Conservation (phyloP, 148 eudicot genomes). For the Diospyros kaki region DNA sequence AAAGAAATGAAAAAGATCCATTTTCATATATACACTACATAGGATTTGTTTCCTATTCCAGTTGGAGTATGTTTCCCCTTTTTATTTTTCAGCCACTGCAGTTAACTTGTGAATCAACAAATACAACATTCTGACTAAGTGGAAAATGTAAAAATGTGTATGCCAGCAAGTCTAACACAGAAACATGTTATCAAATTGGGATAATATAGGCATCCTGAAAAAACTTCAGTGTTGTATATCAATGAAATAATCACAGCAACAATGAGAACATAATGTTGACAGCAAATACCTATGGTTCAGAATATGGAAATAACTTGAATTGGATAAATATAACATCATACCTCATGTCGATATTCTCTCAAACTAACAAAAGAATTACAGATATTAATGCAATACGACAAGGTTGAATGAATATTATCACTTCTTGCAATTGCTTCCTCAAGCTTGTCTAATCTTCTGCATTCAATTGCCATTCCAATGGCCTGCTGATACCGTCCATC, state of each 20-base stretch:
- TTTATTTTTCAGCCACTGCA: no score
- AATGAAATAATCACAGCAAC: neutral
- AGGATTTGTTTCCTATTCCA: no score
- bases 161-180: neutral
- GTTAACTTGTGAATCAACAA: no score
- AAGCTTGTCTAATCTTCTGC: constrained; percentile 84
- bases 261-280: neutral
- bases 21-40: no score
- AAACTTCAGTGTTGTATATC: neutral
- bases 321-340: constrained; percentile 18
- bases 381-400: constrained; percentile 76
- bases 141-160: neutral
- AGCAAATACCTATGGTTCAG: neutral
- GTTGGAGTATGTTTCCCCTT: no score
- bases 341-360: constrained; percentile 89
- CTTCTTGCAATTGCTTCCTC: constrained; percentile 81
- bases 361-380: constrained; percentile 69
- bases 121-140: no score
- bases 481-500: constrained; percentile 91
- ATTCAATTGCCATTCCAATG: constrained; percentile 84
- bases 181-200: neutral
- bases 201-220: no score
- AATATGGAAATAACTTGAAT: neutral
- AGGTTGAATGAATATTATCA: constrained; percentile 68
- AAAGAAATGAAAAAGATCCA: no score